These are phyloP conservation scores for Metschnikowia noctiluminum DNA, from an alignment of 805 yeast species.

Conservation along the genomic window DNA sequence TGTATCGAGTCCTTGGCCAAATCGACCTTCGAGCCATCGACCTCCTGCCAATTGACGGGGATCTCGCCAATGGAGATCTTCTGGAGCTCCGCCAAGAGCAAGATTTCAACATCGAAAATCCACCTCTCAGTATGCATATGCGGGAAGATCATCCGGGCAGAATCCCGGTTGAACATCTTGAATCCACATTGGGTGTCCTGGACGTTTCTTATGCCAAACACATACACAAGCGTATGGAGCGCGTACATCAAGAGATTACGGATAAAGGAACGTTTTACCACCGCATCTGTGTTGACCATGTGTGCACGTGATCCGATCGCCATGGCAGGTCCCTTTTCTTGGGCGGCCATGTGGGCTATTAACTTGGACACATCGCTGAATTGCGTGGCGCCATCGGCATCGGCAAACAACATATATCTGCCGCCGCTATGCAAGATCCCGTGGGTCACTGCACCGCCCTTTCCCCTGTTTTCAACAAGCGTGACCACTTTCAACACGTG, in stretches of 20 bases:
- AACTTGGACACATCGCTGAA: constrained; percentile 66
- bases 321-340: constrained; percentile 46
- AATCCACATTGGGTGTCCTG: constrained; percentile 98
- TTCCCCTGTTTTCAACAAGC: constrained; percentile 78
- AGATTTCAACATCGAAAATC: constrained; percentile 95
- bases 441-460: constrained; percentile 91
- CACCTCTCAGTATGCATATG: constrained; percentile 95
- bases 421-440: constrained; percentile 81
- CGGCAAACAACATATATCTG: constrained; percentile 76
- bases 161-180: constrained; percentile 76
- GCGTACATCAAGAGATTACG: constrained; percentile 93
- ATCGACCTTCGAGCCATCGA: constrained; percentile 91
- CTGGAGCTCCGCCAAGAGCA: constrained; percentile 75
- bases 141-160: constrained; percentile 70
- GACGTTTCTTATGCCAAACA: constrained; percentile 84
- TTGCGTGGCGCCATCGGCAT: constrained; percentile 94
- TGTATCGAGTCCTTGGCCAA: constrained; percentile 84
- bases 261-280: constrained; percentile 85
- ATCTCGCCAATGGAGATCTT: constrained; percentile 67
- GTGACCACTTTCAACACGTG: constrained; percentile 68
- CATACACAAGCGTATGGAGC: constrained; percentile 76
- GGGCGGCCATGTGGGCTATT: constrained; percentile 35
- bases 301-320: constrained; percentile 95
- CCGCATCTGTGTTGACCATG: constrained; percentile 94
- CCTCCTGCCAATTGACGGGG: constrained; percentile 95